Conservation (phyloP, 805 yeast genomes). For the Wickerhamiella brachini region DNA sequence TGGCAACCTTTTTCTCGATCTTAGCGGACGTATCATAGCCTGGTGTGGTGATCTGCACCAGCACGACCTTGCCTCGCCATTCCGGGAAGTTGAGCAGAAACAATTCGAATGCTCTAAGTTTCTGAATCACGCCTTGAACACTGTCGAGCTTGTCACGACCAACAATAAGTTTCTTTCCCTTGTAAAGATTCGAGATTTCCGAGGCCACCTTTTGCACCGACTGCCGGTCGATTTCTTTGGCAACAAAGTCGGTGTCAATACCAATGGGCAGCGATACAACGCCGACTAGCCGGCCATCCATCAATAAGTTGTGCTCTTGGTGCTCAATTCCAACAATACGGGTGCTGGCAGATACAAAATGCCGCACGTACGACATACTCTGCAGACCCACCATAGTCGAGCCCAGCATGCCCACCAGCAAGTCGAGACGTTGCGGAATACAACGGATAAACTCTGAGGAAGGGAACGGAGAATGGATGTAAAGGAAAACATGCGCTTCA, state of each 20-base stretch:
- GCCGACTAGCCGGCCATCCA: slow-evolving; percentile 64
- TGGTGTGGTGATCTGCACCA: slow-evolving; percentile 86
- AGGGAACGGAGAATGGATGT: slow-evolving; percentile 86
- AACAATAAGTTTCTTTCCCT: slow-evolving; percentile 53
- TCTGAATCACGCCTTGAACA: slow-evolving; percentile 88
- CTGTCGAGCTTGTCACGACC: slow-evolving; percentile 90
- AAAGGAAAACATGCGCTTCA: slow-evolving; percentile 61
- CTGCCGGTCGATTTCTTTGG: slow-evolving; percentile 42
- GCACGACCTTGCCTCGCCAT: slow-evolving; percentile 74
- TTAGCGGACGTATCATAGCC: slow-evolving; percentile 44
- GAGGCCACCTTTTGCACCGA: slow-evolving; percentile 37
- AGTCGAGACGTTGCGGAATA: slow-evolving; percentile 63
- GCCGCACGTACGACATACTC: slow-evolving; percentile 72
- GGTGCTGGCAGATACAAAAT: slow-evolving; percentile 80
- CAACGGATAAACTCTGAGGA: slow-evolving; percentile 88
- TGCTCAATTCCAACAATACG: slow-evolving; percentile 71
- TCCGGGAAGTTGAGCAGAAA: slow-evolving; percentile 85
- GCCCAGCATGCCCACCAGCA: slow-evolving; percentile 85
- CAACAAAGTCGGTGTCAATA: slow-evolving; percentile 59
- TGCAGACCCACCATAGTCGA: slow-evolving; percentile 80
- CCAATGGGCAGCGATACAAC: slow-evolving; percentile 80
- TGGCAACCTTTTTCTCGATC: slow-evolving; percentile 71
- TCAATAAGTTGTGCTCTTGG: slow-evolving; percentile 34
- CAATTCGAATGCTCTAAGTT: slow-evolving; percentile 78
- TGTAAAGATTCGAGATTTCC: slow-evolving; percentile 39